Percentiles rank a stretch among this genome's conserved stretches.
Evolutionary conservation across 2,329 filamentous ascomycete genomes (phyloP).

Genomic region (Biscogniauxia marginata): DNA sequence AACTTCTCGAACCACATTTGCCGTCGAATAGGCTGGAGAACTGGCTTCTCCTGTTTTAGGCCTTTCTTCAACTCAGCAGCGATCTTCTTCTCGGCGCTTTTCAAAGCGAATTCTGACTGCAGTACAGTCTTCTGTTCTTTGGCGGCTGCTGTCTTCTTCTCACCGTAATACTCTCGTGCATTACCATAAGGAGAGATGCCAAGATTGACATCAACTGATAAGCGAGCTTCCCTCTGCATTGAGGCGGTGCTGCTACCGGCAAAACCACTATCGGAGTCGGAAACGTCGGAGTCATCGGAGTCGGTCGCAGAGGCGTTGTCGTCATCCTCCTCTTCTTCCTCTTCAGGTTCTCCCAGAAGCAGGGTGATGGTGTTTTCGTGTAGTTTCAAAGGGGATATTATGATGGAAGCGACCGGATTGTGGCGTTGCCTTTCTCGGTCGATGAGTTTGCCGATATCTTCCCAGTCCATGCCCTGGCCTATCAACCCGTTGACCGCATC

Average conservation of each 20-base stretch:
- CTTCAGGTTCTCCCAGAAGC: slow-evolving; percentile 68
- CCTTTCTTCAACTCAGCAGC: slow-evolving; percentile 80
- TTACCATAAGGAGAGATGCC: slow-evolving; percentile 82
- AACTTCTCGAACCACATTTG: slow-evolving; percentile 98
- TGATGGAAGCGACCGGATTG: slow-evolving; percentile 84
- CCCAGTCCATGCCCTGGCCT: slow-evolving; percentile 95
- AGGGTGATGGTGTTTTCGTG: slow-evolving; percentile 88
- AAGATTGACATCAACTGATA: slow-evolving; percentile 84
- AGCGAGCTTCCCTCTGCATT: slow-evolving; percentile 49
- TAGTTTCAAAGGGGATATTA: slow-evolving; percentile 83
- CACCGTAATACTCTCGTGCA: slow-evolving; percentile 86
- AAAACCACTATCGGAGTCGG: slow-evolving; percentile 55
- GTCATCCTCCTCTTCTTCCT: slow-evolving; percentile 60
- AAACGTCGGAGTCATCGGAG: slow-evolving; percentile 43
- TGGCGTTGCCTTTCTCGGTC: slow-evolving; percentile 78
- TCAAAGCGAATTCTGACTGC: slow-evolving; percentile 79
- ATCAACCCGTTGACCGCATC: slow-evolving; percentile 92
- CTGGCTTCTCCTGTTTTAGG: slow-evolving; percentile 86
- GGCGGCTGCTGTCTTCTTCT: slow-evolving; percentile 77
- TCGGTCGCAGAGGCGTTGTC: slow-evolving; percentile 65
- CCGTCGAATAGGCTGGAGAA: slow-evolving; percentile 78
- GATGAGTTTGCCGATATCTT: slow-evolving; percentile 83
- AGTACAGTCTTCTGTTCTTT: slow-evolving; percentile 86
- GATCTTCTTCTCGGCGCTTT: slow-evolving; percentile 88
- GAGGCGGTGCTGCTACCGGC: slow-evolving; percentile 31